These are phyloP conservation scores for Solanum chmielewskii DNA, from an alignment of 257 asterid genomes.

Conservation along the genomic window DNA sequence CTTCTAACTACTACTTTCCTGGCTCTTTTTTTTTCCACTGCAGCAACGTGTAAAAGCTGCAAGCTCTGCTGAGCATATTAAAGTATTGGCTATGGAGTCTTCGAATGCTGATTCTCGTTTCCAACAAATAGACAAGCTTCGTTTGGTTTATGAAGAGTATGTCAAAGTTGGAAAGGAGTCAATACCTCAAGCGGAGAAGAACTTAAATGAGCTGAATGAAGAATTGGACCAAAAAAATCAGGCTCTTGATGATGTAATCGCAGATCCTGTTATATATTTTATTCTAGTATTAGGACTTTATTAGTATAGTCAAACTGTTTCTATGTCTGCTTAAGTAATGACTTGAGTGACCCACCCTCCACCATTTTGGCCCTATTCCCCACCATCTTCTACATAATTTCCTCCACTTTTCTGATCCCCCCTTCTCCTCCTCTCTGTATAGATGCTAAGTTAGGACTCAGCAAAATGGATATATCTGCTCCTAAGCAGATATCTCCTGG, in stretches of 20 bases:
- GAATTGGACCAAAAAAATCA: conserved; percentile 71
- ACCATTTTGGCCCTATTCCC: not conserved
- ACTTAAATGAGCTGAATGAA: conserved; percentile 50
- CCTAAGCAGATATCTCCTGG: not conserved
- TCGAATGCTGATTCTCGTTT: conserved; percentile 60
- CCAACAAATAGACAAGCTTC: conserved; percentile 87
- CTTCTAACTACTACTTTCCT: not conserved
- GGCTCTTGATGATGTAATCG: conserved; percentile 84
- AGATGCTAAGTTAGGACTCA: not conserved
- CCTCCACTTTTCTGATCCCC: not conserved
- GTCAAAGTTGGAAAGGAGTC: conserved; percentile 54
- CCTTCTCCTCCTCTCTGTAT: not conserved
- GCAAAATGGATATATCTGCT: not conserved
- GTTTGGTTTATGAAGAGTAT: conserved; percentile 69
- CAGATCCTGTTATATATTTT: not conserved
- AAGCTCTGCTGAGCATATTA: conserved; percentile 51
- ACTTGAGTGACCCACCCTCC: not conserved
- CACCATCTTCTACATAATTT: not conserved
- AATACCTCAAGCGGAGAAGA: conserved; percentile 71
- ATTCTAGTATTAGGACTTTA: not conserved
- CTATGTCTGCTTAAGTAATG: not conserved
- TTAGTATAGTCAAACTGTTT: not conserved
- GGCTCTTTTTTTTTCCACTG: conserved; percentile 5
- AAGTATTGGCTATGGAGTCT: conserved; percentile 43
- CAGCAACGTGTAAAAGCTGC: conserved; percentile 74